Evolutionary conservation across 805 yeast genomes (phyloP).

Genomic region (Metschnikowia koreensis): DNA sequence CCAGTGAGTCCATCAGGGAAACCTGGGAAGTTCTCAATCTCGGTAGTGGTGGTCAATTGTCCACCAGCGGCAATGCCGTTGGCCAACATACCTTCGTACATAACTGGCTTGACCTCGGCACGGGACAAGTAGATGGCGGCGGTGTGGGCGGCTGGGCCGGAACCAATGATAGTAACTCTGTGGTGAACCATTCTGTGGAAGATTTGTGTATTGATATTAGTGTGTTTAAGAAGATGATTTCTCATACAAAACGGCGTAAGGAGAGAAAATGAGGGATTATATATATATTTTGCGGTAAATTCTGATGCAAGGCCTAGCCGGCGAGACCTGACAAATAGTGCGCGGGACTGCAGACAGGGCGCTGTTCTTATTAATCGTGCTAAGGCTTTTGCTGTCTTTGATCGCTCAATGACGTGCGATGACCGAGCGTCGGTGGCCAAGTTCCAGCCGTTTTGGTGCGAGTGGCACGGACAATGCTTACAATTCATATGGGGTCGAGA

Average conservation of each 20-base stretch:
- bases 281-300: neutral
- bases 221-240: neutral
- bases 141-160: conserved; percentile 99
- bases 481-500: conserved; percentile 8
- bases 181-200: conserved; percentile 68
- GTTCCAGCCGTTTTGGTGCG: neutral
- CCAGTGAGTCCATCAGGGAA: conserved; percentile 94
- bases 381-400: neutral
- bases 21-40: conserved; percentile 98
- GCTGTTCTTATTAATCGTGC: conserved; percentile 1
- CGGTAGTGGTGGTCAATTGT: conserved; percentile 97
- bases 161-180: conserved; percentile 85
- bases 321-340: conserved; percentile 8
- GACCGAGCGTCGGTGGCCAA: conserved; percentile 4
- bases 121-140: conserved; percentile 97
- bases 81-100: conserved; percentile 95
- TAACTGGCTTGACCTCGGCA: conserved; percentile 90
- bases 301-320: conserved; percentile 10
- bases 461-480: neutral
- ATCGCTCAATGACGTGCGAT: neutral
- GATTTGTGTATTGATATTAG: conserved; percentile 1
- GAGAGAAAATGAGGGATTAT: too few species aligned
- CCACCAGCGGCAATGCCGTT: conserved; percentile 99
- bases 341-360: conserved; percentile 5
- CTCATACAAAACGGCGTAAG: neutral